A percentile compares a stretch with the other conserved stretches of the same genome.
These are phyloP conservation scores for Pistacia integerrima DNA, from an alignment of 345 rosid genomes.

Conservation along the genomic window DNA sequence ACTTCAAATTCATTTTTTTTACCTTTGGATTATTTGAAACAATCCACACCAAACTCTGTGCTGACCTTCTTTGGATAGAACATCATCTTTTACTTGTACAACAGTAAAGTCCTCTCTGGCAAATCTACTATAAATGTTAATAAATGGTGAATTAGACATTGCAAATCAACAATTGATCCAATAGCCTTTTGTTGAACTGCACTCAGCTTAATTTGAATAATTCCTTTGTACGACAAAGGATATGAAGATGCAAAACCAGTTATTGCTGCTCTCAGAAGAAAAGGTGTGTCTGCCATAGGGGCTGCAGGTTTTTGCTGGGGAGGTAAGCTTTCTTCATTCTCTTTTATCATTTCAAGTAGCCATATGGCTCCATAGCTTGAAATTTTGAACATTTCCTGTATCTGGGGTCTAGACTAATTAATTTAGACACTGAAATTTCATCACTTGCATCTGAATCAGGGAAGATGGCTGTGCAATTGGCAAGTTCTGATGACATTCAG, in stretches of 20 bases:
- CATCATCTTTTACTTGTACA: background rate
- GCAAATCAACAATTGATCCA: background rate
- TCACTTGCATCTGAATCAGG: background rate
- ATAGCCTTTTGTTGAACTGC: background rate
- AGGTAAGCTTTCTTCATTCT: slow-evolving; percentile 14
- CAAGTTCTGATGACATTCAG: slow-evolving; percentile 12
- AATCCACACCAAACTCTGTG: background rate
- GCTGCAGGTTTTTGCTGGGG: slow-evolving; percentile 24
- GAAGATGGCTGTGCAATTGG: slow-evolving; percentile 14
- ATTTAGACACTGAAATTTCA: background rate
- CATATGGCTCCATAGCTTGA: background rate
- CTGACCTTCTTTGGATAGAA: background rate
- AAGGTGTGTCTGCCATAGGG: slow-evolving; percentile 20
- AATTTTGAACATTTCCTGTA: background rate
- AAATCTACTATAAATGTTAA: background rate
- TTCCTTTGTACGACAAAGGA: slow-evolving; percentile 13
- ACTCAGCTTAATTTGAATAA: background rate
- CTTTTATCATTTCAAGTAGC: background rate
- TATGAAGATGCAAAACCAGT: slow-evolving; percentile 16
- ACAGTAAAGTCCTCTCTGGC: background rate
- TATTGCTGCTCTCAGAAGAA: slow-evolving; percentile 16
- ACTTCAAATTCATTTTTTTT: background rate
- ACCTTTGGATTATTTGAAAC: background rate
- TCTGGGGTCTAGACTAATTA: background rate
- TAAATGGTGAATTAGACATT: background rate